A percentile compares a stretch with the other conserved stretches of the same genome.
Evolutionary conservation across 1,139 yeast species (phyloP).

Genomic region (Spencermartinsiella ligniputridi): DNA sequence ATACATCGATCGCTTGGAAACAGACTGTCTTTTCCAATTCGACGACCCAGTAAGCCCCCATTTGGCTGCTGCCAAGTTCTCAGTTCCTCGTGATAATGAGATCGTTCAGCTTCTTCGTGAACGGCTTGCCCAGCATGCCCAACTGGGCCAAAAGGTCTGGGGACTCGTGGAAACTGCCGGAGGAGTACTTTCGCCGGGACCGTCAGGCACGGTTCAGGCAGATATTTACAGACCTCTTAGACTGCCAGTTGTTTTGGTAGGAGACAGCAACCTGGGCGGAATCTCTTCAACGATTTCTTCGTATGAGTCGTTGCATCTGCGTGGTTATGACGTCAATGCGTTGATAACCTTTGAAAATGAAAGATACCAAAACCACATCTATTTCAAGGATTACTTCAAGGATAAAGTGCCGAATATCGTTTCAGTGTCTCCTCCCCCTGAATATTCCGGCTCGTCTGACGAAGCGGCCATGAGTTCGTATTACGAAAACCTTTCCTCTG

Average conservation of each 20-base stretch:
- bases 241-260: constrained; percentile 27
- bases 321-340: constrained; percentile 26
- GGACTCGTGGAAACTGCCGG: constrained; percentile 29
- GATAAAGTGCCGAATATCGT: constrained; percentile 11
- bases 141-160: constrained; percentile 9
- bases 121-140: not conserved
- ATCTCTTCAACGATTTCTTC: constrained; percentile 29
- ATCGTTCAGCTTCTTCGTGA: constrained; percentile 5
- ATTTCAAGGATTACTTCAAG: constrained; percentile 18
- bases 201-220: constrained; percentile 24
- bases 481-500: constrained; percentile 14
- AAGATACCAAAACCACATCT: constrained; percentile 22
- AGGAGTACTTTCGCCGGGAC: constrained; percentile 28
- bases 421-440: constrained; percentile 19
- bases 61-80: constrained; percentile 20
- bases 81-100: constrained; percentile 10
- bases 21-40: constrained; percentile 22
- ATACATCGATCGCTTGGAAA: constrained; percentile 8
- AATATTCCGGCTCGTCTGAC: constrained; percentile 14
- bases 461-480: constrained; percentile 18
- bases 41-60: constrained; percentile 28
- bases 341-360: constrained; percentile 21
- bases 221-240: constrained; percentile 27
- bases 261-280: constrained; percentile 28
- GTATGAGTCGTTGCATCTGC: constrained; percentile 22